Evolutionary conservation across 768 basidiomycete species (phyloP).

Genomic region (Phanerodontia chrysosporium): DNA sequence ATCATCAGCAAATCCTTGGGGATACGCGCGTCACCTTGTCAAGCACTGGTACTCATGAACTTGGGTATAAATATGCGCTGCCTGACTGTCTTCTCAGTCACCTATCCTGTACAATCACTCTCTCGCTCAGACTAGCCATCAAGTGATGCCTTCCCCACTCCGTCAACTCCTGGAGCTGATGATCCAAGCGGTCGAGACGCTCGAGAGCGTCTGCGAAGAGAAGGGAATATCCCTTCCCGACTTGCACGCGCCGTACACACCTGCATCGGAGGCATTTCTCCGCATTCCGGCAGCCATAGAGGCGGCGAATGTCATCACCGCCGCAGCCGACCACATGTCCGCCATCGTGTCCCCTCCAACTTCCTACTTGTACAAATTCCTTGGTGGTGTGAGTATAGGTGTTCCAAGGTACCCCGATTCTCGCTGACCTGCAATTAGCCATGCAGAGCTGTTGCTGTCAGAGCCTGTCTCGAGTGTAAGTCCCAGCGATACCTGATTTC

Average conservation of each 20-base stretch:
- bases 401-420: not conserved
- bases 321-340: constrained; percentile 31
- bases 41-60: no score
- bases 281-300: constrained; percentile 24
- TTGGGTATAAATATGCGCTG: no score
- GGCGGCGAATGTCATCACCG: constrained; percentile 28
- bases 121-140: not conserved
- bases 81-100: not conserved
- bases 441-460: not conserved
- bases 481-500: no score
- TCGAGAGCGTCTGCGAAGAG: constrained; percentile 15
- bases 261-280: constrained; percentile 22
- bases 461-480: not conserved
- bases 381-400: not conserved
- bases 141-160: not conserved
- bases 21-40: no score
- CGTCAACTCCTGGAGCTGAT: not conserved
- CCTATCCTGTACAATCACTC: not conserved
- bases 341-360: constrained; percentile 25
- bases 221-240: constrained; percentile 19
- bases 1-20: no score
- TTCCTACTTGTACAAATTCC: constrained; percentile 12
- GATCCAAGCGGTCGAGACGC: constrained; percentile 8
- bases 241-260: constrained; percentile 22
- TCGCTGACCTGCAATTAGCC: not conserved